Evolutionary conservation across 2,329 filamentous ascomycete genomes (phyloP), one percentile per base, ranked within the genome.

Genomic region (Aureobasidium sp.): DNA sequence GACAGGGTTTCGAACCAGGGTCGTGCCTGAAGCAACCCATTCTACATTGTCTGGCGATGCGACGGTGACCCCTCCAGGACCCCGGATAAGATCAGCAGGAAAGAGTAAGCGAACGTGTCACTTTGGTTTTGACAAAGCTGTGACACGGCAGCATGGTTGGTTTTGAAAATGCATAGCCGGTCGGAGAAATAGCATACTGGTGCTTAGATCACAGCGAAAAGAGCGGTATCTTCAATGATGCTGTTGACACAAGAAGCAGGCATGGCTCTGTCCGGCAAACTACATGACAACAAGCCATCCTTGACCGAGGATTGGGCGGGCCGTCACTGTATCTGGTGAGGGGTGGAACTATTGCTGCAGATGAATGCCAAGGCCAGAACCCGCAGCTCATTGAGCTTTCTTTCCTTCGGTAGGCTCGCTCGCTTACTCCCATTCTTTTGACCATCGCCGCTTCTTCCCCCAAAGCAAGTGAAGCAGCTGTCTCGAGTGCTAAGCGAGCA

Each of bases 351-450:
- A 7, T 4, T 14, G 37, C 3, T 25, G 31, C 8, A n/a, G 45
- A 14, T 25, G 25, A 37, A 14, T 20, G 51, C 51, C 51, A 55
- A 55, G 51, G 51, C 51, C 29, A 5, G 5, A 27, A 22, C 11
- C 17, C 34, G 34, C 48, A 51, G 48, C 25, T 55, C 22, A 36
- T n/a, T n/a, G 27, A 47, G 48, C 49, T 53, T 39, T 36, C 5
- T 39, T 8, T 15, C 34, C 15, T 39, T 22, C 5, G 48, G 34
- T 41, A 27, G 36, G 29, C 41, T 57, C 39, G 44, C 44, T 48
- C 41, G 53, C 53, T 57, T 57, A 44, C 53, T 44, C 47, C 29
- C 47, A 56, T 44, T 17, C 53, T 57, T 57, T 57, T 56, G 52
- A 56, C 52, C 52, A 56, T 56, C 52, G 25, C 14, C 20, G 34